Conservation (phyloP, 78 protist species). For the Tieghemostelium lacteum region DNA sequence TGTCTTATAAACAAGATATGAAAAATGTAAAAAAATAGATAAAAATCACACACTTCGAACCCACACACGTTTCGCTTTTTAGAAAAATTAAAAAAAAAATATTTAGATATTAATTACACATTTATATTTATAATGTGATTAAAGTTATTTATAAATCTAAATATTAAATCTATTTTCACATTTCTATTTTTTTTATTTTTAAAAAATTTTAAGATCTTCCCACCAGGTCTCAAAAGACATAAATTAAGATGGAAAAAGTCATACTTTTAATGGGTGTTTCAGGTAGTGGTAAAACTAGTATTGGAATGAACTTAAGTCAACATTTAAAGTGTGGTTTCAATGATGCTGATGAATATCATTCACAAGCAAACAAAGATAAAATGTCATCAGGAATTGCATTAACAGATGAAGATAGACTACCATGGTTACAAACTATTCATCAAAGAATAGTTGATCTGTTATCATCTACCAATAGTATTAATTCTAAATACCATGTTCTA, state of each 20-base stretch:
- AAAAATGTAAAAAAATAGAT: no score
- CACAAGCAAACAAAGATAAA: conserved; percentile 16
- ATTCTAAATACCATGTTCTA: conserved; percentile 5
- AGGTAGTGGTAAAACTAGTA: conserved; percentile 31
- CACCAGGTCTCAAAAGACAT: neutral
- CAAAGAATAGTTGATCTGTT: conserved; percentile 4
- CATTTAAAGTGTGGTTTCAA: conserved; percentile 15
- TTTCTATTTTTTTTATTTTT: no score
- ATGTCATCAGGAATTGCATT: conserved; percentile 52
- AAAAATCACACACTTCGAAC: no score
- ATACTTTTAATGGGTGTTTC: neutral
- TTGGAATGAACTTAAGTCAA: neutral
- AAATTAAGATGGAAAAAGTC: neutral
- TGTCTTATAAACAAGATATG: no score
- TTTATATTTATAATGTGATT: no score
- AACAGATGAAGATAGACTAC: conserved; percentile 55
- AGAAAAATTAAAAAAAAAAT: no score
- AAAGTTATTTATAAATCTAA: no score
- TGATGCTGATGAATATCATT: conserved; percentile 44
- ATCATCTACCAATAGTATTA: neutral
- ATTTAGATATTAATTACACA: no score
- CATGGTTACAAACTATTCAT: conserved; percentile 51
- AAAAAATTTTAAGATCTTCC: neutral
- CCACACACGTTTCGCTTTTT: no score
- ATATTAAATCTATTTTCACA: no score